A percentile compares a stretch with the other conserved stretches of the same genome.
These are phyloP conservation scores for Immersiella caudata DNA, from an alignment of 495 filamentous ascomycete genomes.

Conservation along the genomic window DNA sequence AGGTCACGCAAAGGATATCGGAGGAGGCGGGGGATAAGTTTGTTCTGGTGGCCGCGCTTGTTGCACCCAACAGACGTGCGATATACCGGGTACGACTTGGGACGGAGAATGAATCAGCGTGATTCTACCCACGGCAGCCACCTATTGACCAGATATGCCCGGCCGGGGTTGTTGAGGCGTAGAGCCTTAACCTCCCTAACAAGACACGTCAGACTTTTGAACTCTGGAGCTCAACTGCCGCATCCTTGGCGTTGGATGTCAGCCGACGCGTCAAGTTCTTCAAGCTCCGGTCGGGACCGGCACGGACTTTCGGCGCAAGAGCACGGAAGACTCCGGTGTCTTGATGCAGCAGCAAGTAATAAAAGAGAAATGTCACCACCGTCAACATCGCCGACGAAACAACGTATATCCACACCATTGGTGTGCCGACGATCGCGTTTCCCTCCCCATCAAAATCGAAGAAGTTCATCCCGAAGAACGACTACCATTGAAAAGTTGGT, in stretches of 20 bases:
- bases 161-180: too few species aligned
- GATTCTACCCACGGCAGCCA: too few species aligned
- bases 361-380: constrained; percentile 27
- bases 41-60: constrained; percentile 20
- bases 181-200: too few species aligned
- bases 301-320: constrained; percentile 27
- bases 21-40: constrained; percentile 13
- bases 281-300: constrained; percentile 19
- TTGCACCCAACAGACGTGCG: constrained; percentile 17
- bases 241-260: constrained; percentile 8
- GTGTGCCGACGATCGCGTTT: constrained; percentile 22
- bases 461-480: constrained; percentile 37
- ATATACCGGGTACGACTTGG: constrained; percentile 18
- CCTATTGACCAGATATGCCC: not conserved
- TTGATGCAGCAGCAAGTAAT: constrained; percentile 32
- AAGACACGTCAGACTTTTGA: constrained; percentile 11
- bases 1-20: constrained; percentile 27
- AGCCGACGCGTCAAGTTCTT: constrained; percentile 17
- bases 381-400: constrained; percentile 26
- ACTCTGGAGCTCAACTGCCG: not conserved
- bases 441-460: constrained; percentile 29
- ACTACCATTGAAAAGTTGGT: constrained; percentile 13
- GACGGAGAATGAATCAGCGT: not conserved
- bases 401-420: constrained; percentile 35
- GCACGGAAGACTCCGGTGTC: constrained; percentile 24